A percentile compares a stretch with the other conserved stretches of the same genome.
These are phyloP conservation scores for Guillardia theta DNA, from an alignment of 78 protist species.

Conservation along the genomic window DNA sequence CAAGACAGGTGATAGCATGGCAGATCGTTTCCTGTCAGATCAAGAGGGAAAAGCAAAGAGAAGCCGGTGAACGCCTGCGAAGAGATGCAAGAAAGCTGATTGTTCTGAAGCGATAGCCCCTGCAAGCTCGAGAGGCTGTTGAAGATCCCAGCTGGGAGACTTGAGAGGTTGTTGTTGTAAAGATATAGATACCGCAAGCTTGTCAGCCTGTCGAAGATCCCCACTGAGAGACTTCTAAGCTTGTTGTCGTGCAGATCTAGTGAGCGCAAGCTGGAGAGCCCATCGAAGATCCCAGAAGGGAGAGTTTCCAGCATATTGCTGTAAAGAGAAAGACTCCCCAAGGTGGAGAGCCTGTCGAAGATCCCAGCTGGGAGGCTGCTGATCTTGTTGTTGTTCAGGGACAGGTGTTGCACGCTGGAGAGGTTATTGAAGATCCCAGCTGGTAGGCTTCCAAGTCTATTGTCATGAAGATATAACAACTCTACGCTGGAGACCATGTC, in stretches of 20 bases:
- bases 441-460: background rate
- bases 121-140: background rate
- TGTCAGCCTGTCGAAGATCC: background rate
- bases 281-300: background rate
- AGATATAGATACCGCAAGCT: background rate
- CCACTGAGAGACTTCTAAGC: background rate
- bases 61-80: background rate
- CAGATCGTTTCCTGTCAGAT: background rate
- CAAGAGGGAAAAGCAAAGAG: background rate
- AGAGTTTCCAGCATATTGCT: background rate
- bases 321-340: background rate
- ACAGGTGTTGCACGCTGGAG: too few relatives aligned
- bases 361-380: background rate
- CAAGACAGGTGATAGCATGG: too few relatives aligned
- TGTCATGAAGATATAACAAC: background rate
- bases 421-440: background rate
- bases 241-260: background rate
- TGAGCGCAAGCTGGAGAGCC: background rate
- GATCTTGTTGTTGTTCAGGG: background rate
- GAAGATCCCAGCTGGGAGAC: background rate
- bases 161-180: background rate
- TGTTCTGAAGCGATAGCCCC: background rate
- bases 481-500: background rate
- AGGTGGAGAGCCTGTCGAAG: background rate
- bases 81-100: background rate